Evolutionary conservation across 139 green algal species (phyloP), one percentile per base, ranked within the genome.

Genomic region (Tetratostichococcus sp.): DNA sequence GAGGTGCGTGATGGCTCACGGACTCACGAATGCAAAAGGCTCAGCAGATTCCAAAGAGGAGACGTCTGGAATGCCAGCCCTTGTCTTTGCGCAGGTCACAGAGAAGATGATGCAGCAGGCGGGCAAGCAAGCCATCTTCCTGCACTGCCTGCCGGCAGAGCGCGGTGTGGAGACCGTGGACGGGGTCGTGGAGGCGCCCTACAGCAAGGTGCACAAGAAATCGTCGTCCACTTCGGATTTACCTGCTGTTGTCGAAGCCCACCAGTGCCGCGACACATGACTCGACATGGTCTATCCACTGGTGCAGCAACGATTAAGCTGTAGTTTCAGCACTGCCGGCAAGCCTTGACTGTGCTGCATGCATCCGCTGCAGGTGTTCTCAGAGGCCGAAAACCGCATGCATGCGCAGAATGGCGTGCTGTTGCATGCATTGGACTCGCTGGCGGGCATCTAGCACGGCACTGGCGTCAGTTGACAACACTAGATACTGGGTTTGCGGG

Each of bases 111-210:
- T 99, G 93, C 81, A 73, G 21, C 73, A 82, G 33, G 93, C 95
- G 1, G 94, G 92, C 1, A 78, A 86, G n/a, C 82, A 98, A 34
- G 90, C 88, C 21, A 87, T 90, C 28, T 99, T 99, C 89, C 93
- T 99, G 91, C 96, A 99, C 86, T 99, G 96, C 84, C 79, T 99
- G 42, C 96, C 96, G 26, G 96, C 95, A 2, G 94, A 98, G 87
- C 82, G 94, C 50, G 94, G 93, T 28, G 77, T 91, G n/a, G 94
- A 98, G 84, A 87, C 83, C 59, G 96, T 87, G 8, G 94, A 98
- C 72, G 93, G 77, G 17, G 96, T 99, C 25, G 93, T 99, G 68
- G 96, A 99, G 88, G 81, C 84, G 6, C n/a, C 76, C 1, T 82
- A 88, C 72, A 94, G 85, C 33, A 85, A 94, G 32, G 93, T 97